Base-by-base conservation (phyloP, 1,139 yeast species). In the Meyerozyma athensensis region DNA sequence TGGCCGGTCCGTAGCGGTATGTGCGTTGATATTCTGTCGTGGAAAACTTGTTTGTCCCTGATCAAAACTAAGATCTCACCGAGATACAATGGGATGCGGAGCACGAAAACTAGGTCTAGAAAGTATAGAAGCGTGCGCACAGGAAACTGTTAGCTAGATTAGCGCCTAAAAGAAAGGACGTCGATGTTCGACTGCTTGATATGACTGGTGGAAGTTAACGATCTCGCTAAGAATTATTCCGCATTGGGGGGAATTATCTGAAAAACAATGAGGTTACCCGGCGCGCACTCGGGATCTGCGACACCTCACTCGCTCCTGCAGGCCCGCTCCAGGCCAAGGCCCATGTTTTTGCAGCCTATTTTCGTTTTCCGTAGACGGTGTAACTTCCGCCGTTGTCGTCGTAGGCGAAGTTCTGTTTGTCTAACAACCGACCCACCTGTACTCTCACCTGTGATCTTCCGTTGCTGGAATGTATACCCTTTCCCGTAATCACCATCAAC, bases 391-490 rank as follows among this genome's bases (percentile, higher is more conserved):
- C 49, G 10, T 59, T 54, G 43, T 78, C 83, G 4, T 65, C 65
- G 44, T 56, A 77, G 2, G 66, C 39, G 46, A 62, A 80, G 3
- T 52, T 52, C 8, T 57, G 51, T 2, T 46, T 42, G 7, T 41
- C 46, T 21, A 81, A 59, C 40, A 57, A 58, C 18, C 55, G 59
- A 28, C 58, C 52, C 4, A 77, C 73, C 6, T 63, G 54, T 4
- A 49, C 52, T 42, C 65, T 65, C 23, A 79, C 66, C 40, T 59
- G 68, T 0, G 80, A 62, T 2, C 60, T 53, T 1, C 83, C 83
- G 10, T 72, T 73, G 1, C 47, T 57, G 23, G 85, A 78, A 53
- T 81, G 87, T 9, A 79, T 49, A 0, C 87, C 87, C 41, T 84
- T 54, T 0, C 87, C 87, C 0, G 86, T 79, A 3, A 79, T 57